Conservation (phyloP, 2,329 filamentous ascomycete species). For the Xylaria multiplex region DNA sequence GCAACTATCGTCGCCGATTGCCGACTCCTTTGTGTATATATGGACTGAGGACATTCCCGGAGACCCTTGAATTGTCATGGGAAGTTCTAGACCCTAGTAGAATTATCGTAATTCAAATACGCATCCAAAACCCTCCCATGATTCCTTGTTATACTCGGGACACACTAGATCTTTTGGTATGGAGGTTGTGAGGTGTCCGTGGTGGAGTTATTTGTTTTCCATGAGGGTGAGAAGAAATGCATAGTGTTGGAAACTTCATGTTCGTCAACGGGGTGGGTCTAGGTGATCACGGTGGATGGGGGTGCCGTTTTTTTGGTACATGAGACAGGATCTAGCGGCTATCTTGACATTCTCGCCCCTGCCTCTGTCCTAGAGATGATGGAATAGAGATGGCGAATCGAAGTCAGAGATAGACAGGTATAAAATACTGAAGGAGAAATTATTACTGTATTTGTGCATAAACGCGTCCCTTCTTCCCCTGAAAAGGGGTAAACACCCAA, state of each 20-base stretch:
- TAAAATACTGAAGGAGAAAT: no score
- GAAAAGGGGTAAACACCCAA: no score
- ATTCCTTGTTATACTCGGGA: slow-evolving; percentile 54
- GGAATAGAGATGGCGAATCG: slow-evolving; percentile 80
- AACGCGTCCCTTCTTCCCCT: no score
- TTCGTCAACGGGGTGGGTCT: slow-evolving; percentile 81
- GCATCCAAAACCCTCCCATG: no score
- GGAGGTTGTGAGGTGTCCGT: slow-evolving; percentile 60
- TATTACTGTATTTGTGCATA: no score
- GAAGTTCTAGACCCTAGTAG: no score
- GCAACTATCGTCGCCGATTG: no score
- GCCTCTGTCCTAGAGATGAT: slow-evolving; percentile 76
- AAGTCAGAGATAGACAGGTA: slow-evolving; percentile 60
- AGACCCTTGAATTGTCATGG: no score
- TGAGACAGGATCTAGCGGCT: slow-evolving; percentile 58
- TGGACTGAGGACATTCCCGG: no score
- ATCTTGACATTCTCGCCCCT: slow-evolving; percentile 80
- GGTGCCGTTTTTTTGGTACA: slow-evolving; percentile 80
- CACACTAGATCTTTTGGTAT: slow-evolving; percentile 63
- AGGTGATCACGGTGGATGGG: slow-evolving; percentile 80
- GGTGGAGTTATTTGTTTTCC: slow-evolving; percentile 63
- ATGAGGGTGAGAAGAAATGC: slow-evolving; percentile 80
- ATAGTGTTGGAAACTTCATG: slow-evolving; percentile 77
- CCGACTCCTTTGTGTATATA: no score
- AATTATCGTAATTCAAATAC: no score